Evolutionary conservation across 2,329 filamentous ascomycete genomes (phyloP).

Genomic region (Bimuria novae-zelandiae): DNA sequence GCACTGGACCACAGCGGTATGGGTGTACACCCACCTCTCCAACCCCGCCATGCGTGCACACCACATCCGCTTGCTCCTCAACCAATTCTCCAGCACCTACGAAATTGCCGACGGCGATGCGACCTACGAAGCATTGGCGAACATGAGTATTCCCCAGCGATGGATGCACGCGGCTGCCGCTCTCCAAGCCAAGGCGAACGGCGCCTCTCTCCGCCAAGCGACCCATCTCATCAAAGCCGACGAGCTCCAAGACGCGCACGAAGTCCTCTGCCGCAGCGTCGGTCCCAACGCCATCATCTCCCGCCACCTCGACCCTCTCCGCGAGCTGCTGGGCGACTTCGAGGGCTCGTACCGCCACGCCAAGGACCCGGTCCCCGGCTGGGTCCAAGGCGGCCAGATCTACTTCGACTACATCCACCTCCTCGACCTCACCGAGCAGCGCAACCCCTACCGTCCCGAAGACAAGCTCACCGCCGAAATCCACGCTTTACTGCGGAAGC

Average conservation of each 20-base stretch:
- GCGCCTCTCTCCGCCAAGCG: slow-evolving; percentile 62
- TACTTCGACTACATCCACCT: slow-evolving; percentile 69
- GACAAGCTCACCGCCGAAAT: slow-evolving; percentile 39
- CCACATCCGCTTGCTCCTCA: slow-evolving; percentile 68
- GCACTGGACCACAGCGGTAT: slow-evolving; percentile 61
- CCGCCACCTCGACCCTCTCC: slow-evolving; percentile 73
- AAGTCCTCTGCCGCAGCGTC: slow-evolving; percentile 77
- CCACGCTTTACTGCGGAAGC: slow-evolving; percentile 34
- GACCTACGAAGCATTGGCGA: slow-evolving; percentile 64
- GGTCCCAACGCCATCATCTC: slow-evolving; percentile 83
- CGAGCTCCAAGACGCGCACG: slow-evolving; percentile 80
- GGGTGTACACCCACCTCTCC: slow-evolving; percentile 77
- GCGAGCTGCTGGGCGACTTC: slow-evolving; percentile 73
- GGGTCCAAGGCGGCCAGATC: slow-evolving; percentile 79
- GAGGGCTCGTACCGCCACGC: slow-evolving; percentile 13
- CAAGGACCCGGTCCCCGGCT: slow-evolving; percentile 63
- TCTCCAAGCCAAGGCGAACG: slow-evolving; percentile 75
- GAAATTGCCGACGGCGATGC: slow-evolving; percentile 60
- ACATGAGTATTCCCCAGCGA: slow-evolving; percentile 70
- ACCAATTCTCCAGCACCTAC: slow-evolving; percentile 67
- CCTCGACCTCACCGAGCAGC: slow-evolving; percentile 43
- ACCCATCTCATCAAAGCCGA: slow-evolving; percentile 77
- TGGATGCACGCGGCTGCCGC: slow-evolving; percentile 93
- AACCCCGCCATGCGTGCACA: slow-evolving; percentile 67
- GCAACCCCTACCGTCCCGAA: slow-evolving; percentile 35